Percentiles rank a stretch among this genome's conserved stretches.
These are phyloP conservation scores for Aspergillus quadricinctus DNA, from an alignment of 2,329 filamentous ascomycete species.

Conservation along the genomic window DNA sequence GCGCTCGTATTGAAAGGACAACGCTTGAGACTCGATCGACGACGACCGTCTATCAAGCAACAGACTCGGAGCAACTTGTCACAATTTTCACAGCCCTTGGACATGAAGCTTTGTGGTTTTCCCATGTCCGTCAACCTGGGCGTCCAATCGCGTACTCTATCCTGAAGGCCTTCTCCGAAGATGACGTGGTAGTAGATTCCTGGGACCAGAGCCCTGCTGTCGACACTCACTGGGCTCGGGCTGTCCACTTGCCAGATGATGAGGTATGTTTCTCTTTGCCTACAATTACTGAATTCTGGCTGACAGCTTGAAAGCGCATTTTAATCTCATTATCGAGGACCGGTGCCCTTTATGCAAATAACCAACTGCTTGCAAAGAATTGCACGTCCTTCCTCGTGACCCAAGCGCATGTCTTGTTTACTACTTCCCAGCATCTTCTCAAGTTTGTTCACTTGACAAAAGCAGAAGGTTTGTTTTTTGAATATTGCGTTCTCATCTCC, in stretches of 20 bases:
- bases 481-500: constrained; percentile 18
- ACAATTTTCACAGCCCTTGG: constrained; percentile 35
- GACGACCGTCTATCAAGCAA: constrained; percentile 26
- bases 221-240: constrained; percentile 38
- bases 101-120: constrained; percentile 36
- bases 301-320: constrained; percentile 36
- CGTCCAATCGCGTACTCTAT: constrained; percentile 29
- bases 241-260: constrained; percentile 34
- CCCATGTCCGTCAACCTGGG: constrained; percentile 22
- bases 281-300: neutral
- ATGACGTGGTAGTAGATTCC: constrained; percentile 14
- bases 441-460: constrained; percentile 84
- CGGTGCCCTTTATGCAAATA: constrained; percentile 75
- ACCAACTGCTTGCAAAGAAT: constrained; percentile 70
- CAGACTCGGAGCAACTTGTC: constrained; percentile 30
- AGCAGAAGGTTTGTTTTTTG: constrained; percentile 55
- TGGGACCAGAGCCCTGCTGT: constrained; percentile 31
- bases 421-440: constrained; percentile 84
- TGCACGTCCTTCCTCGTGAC: constrained; percentile 89
- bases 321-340: constrained; percentile 66
- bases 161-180: constrained; percentile 16
- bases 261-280: constrained; percentile 27
- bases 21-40: constrained; percentile 31
- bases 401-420: constrained; percentile 78
- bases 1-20: constrained; percentile 29